phyloP scores from a whole-genome alignment of 169 alveolate species.

The Eimeria maxima region DNA sequence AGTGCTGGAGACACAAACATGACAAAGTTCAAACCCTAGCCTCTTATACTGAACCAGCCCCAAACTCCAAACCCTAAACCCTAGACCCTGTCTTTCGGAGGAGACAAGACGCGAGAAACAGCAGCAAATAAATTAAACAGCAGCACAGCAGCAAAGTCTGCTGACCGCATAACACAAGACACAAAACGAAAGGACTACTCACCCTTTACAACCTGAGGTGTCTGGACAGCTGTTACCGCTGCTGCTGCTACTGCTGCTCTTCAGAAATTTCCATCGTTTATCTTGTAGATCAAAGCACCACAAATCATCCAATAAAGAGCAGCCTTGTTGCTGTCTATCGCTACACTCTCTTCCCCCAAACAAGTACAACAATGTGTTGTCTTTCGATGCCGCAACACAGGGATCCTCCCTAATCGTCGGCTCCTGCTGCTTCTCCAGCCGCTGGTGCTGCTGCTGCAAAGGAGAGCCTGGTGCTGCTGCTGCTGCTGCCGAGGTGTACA shows the following conservation, averaged over 20 bases:
- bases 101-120: too few species aligned
- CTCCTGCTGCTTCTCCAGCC: neutral
- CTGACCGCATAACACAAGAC: too few species aligned
- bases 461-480: neutral
- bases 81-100: too few species aligned
- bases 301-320: neutral
- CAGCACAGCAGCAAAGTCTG: neutral
- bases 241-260: too few species aligned
- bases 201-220: neutral
- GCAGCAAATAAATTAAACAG: neutral
- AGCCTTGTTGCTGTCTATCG: too few species aligned
- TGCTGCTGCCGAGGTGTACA: slow-evolving; percentile 4
- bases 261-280: neutral
- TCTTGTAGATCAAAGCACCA: neutral
- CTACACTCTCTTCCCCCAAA: neutral
- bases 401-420: neutral
- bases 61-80: too few species aligned
- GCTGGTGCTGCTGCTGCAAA: slow-evolving; percentile 14
- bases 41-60: too few species aligned
- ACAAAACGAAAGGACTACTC: neutral
- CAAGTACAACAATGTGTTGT: neutral
- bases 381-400: neutral
- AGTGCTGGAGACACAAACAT: neutral
- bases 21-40: neutral
- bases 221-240: neutral